Conservation (phyloP, 495 filamentous ascomycete species). For the Penicillium alfredii region DNA sequence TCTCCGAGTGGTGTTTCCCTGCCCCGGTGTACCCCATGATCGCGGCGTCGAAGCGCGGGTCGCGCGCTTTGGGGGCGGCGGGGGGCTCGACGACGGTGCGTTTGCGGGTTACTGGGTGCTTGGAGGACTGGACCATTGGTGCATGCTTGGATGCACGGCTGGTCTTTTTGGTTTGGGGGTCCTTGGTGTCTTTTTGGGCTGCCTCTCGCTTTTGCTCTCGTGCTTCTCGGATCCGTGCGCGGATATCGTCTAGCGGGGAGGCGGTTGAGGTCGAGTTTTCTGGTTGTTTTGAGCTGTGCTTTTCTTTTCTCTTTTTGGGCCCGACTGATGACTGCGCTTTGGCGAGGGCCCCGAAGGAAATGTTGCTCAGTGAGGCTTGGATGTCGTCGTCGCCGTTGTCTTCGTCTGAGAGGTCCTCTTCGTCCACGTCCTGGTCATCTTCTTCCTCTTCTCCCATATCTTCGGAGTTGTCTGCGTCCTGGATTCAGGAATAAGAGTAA, state of each 20-base stretch:
- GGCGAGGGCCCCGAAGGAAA: constrained; percentile 84
- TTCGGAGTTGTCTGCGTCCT: constrained; percentile 14
- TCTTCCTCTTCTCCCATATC: constrained; percentile 11
- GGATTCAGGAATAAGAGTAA: too few relatives aligned
- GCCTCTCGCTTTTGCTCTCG: constrained; percentile 37
- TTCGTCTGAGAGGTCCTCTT: constrained; percentile 16
- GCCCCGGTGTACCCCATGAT: constrained; percentile 31
- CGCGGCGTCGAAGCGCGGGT: constrained; percentile 80
- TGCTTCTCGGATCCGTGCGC: constrained; percentile 36
- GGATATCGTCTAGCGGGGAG: constrained; percentile 34
- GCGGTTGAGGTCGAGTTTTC: constrained; percentile 8
- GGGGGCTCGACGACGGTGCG: constrained; percentile 61
- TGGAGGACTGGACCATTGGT: constrained; percentile 71
- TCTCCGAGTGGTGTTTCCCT: constrained; percentile 32
- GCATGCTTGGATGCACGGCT: constrained; percentile 80
- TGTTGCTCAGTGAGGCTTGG: constrained; percentile 36
- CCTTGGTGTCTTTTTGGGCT: constrained; percentile 32
- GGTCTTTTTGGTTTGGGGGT: constrained; percentile 31
- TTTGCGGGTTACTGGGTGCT: constrained; percentile 71
- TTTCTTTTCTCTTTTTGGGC: constrained; percentile 33
- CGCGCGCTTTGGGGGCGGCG: constrained; percentile 46
- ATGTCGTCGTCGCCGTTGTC: constrained; percentile 35
- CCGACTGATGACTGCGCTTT: constrained; percentile 71
- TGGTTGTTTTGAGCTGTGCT: constrained; percentile 17
- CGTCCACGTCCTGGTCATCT: constrained; percentile 14